Percentiles rank a stretch among this genome's conserved stretches.
Evolutionary conservation across 2,329 filamentous ascomycete species (phyloP).

Genomic region (Colletotrichum sp.): DNA sequence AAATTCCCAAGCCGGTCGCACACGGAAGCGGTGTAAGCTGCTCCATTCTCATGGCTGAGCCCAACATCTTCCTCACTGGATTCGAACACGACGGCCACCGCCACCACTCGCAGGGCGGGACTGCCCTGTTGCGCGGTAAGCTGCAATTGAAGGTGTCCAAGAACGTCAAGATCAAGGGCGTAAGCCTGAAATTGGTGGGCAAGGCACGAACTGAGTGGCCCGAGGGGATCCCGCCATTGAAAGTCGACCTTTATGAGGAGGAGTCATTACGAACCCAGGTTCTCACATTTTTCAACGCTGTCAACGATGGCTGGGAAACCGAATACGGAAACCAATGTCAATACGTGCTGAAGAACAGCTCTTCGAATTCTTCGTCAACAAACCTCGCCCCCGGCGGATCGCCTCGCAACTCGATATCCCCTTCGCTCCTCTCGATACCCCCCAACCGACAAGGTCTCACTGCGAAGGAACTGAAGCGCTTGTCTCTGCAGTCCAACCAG

Average conservation of each 20-base stretch:
- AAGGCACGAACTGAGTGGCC: conserved; percentile 94
- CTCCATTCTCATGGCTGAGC: conserved; percentile 78
- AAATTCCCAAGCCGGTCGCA: conserved; percentile 75
- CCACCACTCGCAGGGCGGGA: conserved; percentile 62
- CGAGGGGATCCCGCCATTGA: conserved; percentile 89
- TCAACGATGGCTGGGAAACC: conserved; percentile 64
- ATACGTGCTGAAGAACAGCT: conserved; percentile 50
- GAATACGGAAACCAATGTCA: conserved; percentile 70
- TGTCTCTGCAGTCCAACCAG: conserved; percentile 82
- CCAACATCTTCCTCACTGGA: conserved; percentile 79
- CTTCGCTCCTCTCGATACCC: conserved; percentile 27
- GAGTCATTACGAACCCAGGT: conserved; percentile 88
- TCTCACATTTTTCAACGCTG: conserved; percentile 89
- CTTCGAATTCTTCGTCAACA: conserved; percentile 39
- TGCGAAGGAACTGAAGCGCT: conserved; percentile 63
- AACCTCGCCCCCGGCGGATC: conserved; percentile 24
- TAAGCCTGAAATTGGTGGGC: conserved; percentile 86
- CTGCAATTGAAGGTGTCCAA: conserved; percentile 85
- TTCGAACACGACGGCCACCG: conserved; percentile 74
- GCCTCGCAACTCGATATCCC: conserved; percentile 20
- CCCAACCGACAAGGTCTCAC: conserved; percentile 36
- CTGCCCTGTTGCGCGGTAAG: conserved; percentile 85
- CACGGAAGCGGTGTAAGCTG: conserved; percentile 78
- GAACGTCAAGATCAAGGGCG: conserved; percentile 89
- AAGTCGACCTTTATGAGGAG: conserved; percentile 82